Evolutionary conservation across 352 stramenopile species (phyloP).

Genomic region (Phytophthora constricta): DNA sequence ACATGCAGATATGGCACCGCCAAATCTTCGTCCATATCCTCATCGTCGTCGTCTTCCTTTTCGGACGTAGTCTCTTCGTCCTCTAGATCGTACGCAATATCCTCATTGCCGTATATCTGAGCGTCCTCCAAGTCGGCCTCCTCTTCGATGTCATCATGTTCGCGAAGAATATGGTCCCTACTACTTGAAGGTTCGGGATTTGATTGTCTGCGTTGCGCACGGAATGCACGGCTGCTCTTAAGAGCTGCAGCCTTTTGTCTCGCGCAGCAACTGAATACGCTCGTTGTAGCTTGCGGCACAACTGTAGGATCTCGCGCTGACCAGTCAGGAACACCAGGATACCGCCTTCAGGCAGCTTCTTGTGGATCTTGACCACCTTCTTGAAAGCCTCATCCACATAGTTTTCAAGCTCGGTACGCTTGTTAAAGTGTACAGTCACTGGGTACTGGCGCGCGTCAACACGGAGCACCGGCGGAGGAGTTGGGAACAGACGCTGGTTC

Average conservation of each 20-base stretch:
- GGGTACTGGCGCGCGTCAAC: conserved; percentile 96
- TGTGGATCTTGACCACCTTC: conserved; percentile 98
- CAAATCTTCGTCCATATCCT: conserved; percentile 78
- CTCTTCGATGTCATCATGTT: conserved; percentile 88
- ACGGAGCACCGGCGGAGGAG: conserved; percentile 91
- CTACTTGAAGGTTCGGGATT: conserved; percentile 16
- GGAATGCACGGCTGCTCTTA: conserved; percentile 27
- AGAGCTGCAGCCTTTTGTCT: conserved; percentile 45
- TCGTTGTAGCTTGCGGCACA: conserved; percentile 79
- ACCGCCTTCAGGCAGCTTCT: conserved; percentile 95
- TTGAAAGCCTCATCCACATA: conserved; percentile 96
- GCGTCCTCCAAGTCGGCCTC: conserved; percentile 76
- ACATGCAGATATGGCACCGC: conserved; percentile 88
- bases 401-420: conserved; percentile 97
- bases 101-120: conserved; percentile 58
- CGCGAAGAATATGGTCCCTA: conserved; percentile 62
- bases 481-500: conserved; percentile 94
- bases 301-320: conserved; percentile 94
- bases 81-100: conserved; percentile 54
- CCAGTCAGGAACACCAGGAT: conserved; percentile 99
- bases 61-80: conserved; percentile 44
- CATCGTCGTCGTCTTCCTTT: conserved; percentile 74
- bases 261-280: conserved; percentile 50
- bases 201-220: conserved; percentile 27
- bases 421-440: conserved; percentile 98